These are phyloP conservation scores for Bacidia gigantensis DNA, from an alignment of 495 filamentous ascomycete species.

Conservation along the genomic window DNA sequence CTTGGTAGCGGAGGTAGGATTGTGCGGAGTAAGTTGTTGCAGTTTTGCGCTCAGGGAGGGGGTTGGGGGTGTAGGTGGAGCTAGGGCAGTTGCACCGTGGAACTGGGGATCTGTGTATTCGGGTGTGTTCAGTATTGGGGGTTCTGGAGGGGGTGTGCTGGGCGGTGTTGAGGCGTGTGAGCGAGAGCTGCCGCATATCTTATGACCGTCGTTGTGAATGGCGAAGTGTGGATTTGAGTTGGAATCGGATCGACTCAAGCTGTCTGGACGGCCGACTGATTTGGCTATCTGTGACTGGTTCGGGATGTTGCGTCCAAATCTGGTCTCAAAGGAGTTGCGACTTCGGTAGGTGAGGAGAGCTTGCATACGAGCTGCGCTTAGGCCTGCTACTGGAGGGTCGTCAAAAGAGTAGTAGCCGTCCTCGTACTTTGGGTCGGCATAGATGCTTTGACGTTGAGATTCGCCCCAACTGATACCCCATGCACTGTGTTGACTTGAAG, in stretches of 20 bases:
- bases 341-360: slow-evolving; percentile 90
- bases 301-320: slow-evolving; percentile 86
- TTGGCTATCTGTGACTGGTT: slow-evolving; percentile 51
- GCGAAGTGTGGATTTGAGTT: slow-evolving; percentile 74
- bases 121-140: slow-evolving; percentile 13
- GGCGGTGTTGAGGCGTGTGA: slow-evolving; percentile 21
- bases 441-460: slow-evolving; percentile 94
- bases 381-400: slow-evolving; percentile 70
- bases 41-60: slow-evolving; percentile 6
- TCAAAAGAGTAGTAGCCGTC: slow-evolving; percentile 84
- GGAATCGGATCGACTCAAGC: slow-evolving; percentile 42
- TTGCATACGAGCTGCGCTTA: slow-evolving; percentile 93
- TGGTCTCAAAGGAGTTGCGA: slow-evolving; percentile 88
- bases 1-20: slow-evolving; percentile 96
- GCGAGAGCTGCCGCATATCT: slow-evolving; percentile 31
- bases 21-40: slow-evolving; percentile 81
- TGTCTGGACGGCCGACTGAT: slow-evolving; percentile 26
- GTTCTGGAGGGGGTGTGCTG: slow-evolving; percentile 20
- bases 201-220: slow-evolving; percentile 93
- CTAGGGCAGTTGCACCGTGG: slow-evolving; percentile 46
- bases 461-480: slow-evolving; percentile 99
- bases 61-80: slow-evolving; percentile 11
- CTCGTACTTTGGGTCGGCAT: slow-evolving; percentile 94
- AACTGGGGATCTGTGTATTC: slow-evolving; percentile 64
- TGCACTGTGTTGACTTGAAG: slow-evolving; percentile 87